Base-by-base conservation (phyloP, 2,329 filamentous ascomycete species). In the Hymenoscyphus fructigenus region DNA sequence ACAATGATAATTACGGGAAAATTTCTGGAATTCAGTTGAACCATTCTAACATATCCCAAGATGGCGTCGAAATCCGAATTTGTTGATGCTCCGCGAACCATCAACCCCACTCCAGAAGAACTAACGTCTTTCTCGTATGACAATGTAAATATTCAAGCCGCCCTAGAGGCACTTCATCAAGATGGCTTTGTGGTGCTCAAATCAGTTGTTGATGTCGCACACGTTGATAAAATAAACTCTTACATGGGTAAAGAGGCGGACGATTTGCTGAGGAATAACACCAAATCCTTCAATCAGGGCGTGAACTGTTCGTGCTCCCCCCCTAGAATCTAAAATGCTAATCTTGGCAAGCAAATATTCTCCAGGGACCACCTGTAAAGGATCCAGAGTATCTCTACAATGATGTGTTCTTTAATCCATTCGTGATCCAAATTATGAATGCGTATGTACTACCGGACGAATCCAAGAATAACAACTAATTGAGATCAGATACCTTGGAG, bases 331-430 rank as follows among this genome's bases (percentile, higher is more conserved):
- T 53, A n/a, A 5, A 7, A 55, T 58, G 15, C 61, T 68, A 34
- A 69, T 28, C 17, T 6, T n/a, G 5, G 17, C 26, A 28, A 78
- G 76, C 77, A 20, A 79, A 79, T 66, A 76, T 80, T 64, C 72
- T 80, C 3, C 78, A 80, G 65, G 72, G 70, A 12, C 77, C 78
- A 9, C 78, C 77, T 5, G 62, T 79, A 15, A 74, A 67, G 17
- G 66, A 78, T 26, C 59, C 72, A 1, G 69, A 74, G 9, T 72
- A 74, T 36, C 68, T 79, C 1, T 74, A 75, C 63, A 72, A 78
- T 57, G 78, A 79, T 67, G 70, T 80, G 3, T 79, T 79, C 67
- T 80, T 79, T 71, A 79, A 80, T 65, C 72, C 76, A 0, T 79
- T 78, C 64, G 72, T 80, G 23, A 72, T 79, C 29, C 78, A 80